phyloP scores from a whole-genome alignment of 2,329 filamentous ascomycete species.

The Aspergillus sp. region DNA sequence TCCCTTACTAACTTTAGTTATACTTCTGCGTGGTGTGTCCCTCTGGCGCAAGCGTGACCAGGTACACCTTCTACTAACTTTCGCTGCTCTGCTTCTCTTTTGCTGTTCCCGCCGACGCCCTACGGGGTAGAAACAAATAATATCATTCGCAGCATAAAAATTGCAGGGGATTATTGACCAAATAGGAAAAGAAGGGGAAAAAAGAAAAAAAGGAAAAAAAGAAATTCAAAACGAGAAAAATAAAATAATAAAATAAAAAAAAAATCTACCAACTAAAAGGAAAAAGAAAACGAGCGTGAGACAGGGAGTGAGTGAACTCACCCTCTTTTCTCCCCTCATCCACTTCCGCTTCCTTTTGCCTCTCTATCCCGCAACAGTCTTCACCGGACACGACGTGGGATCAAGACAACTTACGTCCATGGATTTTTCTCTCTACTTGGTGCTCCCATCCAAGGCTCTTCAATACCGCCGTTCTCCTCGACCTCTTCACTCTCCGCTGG shows the following conservation, averaged over 20 bases:
- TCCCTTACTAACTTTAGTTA: too few relatives aligned
- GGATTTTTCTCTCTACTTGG: conserved; percentile 23
- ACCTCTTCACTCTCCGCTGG: conserved; percentile 10
- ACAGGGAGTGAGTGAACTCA: background rate
- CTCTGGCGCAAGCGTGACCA: background rate
- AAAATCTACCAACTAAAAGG: background rate
- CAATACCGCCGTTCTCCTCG: conserved; percentile 16
- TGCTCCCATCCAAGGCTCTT: conserved; percentile 21
- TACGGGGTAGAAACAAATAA: background rate
- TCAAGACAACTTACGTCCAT: conserved; percentile 21
- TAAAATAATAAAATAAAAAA: background rate
- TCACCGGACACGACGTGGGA: conserved; percentile 20
- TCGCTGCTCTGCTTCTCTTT: conserved; percentile 1
- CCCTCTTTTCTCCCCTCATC: conserved; percentile 7
- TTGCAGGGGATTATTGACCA: background rate
- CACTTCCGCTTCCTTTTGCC: conserved; percentile 2
- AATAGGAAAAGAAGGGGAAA: background rate
- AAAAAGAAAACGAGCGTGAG: too few relatives aligned
- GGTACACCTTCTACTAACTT: background rate
- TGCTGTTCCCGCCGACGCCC: background rate
- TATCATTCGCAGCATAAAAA: too few relatives aligned
- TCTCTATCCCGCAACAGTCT: conserved; percentile 15
- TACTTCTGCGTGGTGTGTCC: background rate
- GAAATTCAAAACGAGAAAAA: background rate
- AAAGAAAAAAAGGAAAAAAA: background rate